Base-by-base conservation (phyloP, 2,329 filamentous ascomycete genomes). In the Alternaria ethzedia region DNA sequence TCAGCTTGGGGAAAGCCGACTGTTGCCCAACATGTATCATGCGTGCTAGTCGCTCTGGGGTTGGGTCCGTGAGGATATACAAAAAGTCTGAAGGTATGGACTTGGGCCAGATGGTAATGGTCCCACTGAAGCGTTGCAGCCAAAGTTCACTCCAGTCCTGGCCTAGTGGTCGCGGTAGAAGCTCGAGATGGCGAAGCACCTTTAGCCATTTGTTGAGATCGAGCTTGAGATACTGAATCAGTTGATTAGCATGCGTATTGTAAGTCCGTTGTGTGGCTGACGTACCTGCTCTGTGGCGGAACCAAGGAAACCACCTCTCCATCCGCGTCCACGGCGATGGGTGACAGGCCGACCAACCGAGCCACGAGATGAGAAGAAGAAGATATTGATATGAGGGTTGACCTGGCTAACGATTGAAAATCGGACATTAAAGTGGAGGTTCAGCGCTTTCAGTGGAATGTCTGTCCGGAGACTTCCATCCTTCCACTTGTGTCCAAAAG, bases 401-500 rank as follows among this genome's bases (percentile, higher is more conserved):
- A 97, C 95, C 82, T 90, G 88, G 8, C 86, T 89, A 55, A 91
- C 96, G 68, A 99, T 94, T 68, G 92, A 95, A 80, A 98, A 99
- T 78, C 97, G 97, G 79, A 98, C 96, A 79, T 98, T 98, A 84
- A 99, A 99, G 77, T 98, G 93, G 1, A 97, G 86, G 78, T 99
- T 98, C 55, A 99, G 86, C 2, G 94, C 91, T 80, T 95, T 96
- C 75, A 99, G 88, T 0, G 96, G 96, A 26, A 99, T 97, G 75
- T 99, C 96, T 1, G 96, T 99, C 41, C 96, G 88, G 58, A 99
- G 83, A 70, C 91, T 96, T 57, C 96, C 96, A 78, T 99, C 96
- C 81, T 99, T 99, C 96, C 96, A 99, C 82, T 98, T 98, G 84
- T 98, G 94, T 0, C 96, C 96, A 76, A 99, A 99, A 0, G 93